Evolutionary conservation across 805 yeast genomes (phyloP).

Genomic region (Jamesozyma gamospora): DNA sequence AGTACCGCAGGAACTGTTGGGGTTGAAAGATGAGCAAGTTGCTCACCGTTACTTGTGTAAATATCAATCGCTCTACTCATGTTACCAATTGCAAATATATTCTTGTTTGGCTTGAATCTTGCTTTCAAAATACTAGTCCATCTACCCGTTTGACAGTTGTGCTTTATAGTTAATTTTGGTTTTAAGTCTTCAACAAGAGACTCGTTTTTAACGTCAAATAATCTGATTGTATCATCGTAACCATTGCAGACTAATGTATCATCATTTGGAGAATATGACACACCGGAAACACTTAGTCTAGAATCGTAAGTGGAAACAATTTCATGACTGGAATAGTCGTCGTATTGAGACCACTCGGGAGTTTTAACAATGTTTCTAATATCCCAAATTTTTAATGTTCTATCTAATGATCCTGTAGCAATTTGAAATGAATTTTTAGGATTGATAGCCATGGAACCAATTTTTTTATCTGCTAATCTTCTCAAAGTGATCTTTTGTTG

Average conservation of each 20-base stretch:
- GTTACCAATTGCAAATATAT: slow-evolving; percentile 85
- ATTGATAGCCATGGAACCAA: slow-evolving; percentile 78
- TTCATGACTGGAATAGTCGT: slow-evolving; percentile 33
- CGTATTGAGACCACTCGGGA: slow-evolving; percentile 50
- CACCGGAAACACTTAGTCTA: slow-evolving; percentile 71
- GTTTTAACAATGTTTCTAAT: slow-evolving; percentile 41
- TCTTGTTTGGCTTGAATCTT: slow-evolving; percentile 65
- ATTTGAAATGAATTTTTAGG: slow-evolving; percentile 57
- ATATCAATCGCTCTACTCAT: slow-evolving; percentile 86
- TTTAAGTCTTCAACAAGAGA: slow-evolving; percentile 30
- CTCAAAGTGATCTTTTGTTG: slow-evolving; percentile 28
- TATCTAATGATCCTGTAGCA: slow-evolving; percentile 82
- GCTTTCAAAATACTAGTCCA: slow-evolving; percentile 93
- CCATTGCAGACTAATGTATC: slow-evolving; percentile 80
- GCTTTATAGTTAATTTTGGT: slow-evolving; percentile 61
- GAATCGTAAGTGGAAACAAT: slow-evolving; percentile 52
- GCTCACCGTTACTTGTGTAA: slow-evolving; percentile 65
- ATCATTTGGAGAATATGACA: slow-evolving; percentile 63
- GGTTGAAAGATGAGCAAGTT: slow-evolving; percentile 66
- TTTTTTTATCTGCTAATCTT: slow-evolving; percentile 78
- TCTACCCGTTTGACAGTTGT: slow-evolving; percentile 93
- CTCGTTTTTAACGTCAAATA: slow-evolving; percentile 46
- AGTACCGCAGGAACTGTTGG: slow-evolving; percentile 92
- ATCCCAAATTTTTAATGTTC: slow-evolving; percentile 84
- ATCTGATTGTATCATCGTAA: slow-evolving; percentile 72